Percentiles rank a stretch among this genome's conserved stretches.
Conservation (phyloP, 305 asterid species). For the Solanum chacoense region DNA sequence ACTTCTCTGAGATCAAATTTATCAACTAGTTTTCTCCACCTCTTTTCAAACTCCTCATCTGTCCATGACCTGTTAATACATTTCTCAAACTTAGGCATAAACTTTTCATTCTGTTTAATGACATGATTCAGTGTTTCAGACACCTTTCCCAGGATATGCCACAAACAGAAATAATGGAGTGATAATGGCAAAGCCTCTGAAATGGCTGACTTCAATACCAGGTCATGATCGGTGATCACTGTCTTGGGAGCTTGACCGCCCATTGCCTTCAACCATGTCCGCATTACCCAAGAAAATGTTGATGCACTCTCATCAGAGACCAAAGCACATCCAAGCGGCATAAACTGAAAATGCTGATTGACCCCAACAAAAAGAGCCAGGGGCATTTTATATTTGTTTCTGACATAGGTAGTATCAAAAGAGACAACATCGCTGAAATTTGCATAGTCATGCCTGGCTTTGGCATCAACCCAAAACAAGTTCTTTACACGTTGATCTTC, state of each 20-base stretch:
- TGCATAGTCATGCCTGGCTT: conserved; percentile 77
- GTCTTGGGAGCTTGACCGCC: conserved; percentile 77
- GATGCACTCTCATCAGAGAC: conserved; percentile 60
- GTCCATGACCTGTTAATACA: conserved; percentile 72
- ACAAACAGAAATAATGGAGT: conserved; percentile 56
- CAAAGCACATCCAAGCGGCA: conserved; percentile 91
- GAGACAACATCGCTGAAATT: conserved; percentile 70
- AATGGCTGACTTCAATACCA: conserved; percentile 40
- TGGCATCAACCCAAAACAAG: conserved; percentile 81
- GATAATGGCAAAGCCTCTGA: conserved; percentile 59
- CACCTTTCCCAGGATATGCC: conserved; percentile 75
- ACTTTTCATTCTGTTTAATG: conserved; percentile 57
- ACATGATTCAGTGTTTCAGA: conserved; percentile 57
- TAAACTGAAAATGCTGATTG: conserved; percentile 85
- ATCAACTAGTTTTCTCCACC: conserved; percentile 75
- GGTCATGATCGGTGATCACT: conserved; percentile 68
- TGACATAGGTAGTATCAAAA: conserved; percentile 68
- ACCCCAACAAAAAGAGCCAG: conserved; percentile 78
- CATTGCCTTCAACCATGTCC: conserved; percentile 79
- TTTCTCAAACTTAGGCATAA: conserved; percentile 59
- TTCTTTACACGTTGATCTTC: conserved; percentile 68
- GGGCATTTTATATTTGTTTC: conserved; percentile 84
- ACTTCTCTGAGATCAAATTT: conserved; percentile 62
- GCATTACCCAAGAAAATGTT: conserved; percentile 76
- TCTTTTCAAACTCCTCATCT: conserved; percentile 72